Percentiles rank a stretch among this genome's conserved stretches.
These are phyloP conservation scores for Kwoniella europaea DNA, from an alignment of 768 basidiomycete genomes.

Conservation along the genomic window DNA sequence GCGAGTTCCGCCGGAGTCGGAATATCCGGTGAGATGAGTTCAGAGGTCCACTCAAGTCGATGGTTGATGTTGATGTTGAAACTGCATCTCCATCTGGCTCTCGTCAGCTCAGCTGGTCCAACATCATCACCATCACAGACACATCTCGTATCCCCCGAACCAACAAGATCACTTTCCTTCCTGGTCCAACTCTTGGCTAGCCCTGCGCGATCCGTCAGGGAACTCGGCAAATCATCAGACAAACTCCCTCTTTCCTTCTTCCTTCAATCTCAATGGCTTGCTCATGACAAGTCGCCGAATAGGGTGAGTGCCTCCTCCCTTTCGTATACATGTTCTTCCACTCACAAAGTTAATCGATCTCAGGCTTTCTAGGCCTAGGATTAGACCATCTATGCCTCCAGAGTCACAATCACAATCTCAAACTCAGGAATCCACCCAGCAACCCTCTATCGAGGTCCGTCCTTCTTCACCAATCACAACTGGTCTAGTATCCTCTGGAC, in stretches of 20 bases:
- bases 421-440: conserved; percentile 30
- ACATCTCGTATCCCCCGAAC: no score
- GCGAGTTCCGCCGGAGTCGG: conserved; percentile 3
- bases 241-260: background rate
- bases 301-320: conserved; percentile 12
- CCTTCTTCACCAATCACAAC: background rate
- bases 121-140: no score
- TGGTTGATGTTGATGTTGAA: background rate
- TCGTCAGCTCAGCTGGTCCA: background rate
- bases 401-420: background rate
- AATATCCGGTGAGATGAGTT: background rate
- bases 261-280: background rate
- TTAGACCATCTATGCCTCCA: conserved; percentile 4
- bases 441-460: conserved; percentile 26
- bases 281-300: conserved; percentile 13
- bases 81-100: background rate
- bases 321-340: background rate
- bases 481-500: background rate
- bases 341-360: background rate
- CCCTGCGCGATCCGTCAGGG: background rate
- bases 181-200: no score
- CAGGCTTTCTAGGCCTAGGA: background rate
- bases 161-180: no score
- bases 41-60: background rate
- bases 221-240: background rate